A percentile compares a stretch with the other conserved stretches of the same genome.
These are phyloP conservation scores for Huiozyma naganishii DNA, from an alignment of 805 yeast species.

Conservation along the genomic window DNA sequence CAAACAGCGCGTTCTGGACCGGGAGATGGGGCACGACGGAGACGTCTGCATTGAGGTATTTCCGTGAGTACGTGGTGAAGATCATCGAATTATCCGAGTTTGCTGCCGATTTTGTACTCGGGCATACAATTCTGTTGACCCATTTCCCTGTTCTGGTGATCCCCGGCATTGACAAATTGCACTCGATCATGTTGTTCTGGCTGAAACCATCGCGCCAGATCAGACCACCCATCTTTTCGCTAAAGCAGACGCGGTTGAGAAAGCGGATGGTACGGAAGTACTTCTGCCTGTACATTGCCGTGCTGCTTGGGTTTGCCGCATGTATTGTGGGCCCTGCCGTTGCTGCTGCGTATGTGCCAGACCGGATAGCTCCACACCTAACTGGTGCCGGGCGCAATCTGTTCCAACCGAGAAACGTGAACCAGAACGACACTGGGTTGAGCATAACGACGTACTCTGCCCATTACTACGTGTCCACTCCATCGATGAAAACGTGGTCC, in stretches of 20 bases:
- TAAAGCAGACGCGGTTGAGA: constrained; percentile 91
- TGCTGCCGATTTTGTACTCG: constrained; percentile 91
- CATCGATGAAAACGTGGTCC: constrained; percentile 42
- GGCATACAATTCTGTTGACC: constrained; percentile 75
- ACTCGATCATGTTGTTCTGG: constrained; percentile 97
- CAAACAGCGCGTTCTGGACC: constrained; percentile 98
- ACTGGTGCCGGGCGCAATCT: constrained; percentile 48
- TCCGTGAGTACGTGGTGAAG: constrained; percentile 91
- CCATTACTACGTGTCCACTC: constrained; percentile 38
- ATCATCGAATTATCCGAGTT: constrained; percentile 87
- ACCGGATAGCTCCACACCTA: constrained; percentile 22
- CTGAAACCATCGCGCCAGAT: constrained; percentile 91
- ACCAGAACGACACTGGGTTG: constrained; percentile 74
- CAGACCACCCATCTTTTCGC: constrained; percentile 92
- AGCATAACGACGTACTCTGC: constrained; percentile 26
- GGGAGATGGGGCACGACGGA: constrained; percentile 97
- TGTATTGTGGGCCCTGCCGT: constrained; percentile 87
- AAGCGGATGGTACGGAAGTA: constrained; percentile 95
- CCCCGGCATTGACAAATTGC: constrained; percentile 94
- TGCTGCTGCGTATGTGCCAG: constrained; percentile 48
- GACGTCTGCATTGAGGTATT: constrained; percentile 88
- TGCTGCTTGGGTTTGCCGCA: constrained; percentile 59
- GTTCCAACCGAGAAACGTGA: constrained; percentile 78
- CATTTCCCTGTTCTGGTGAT: constrained; percentile 79
- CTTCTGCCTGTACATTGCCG: constrained; percentile 62